Evolutionary conservation across 257 asterid species (phyloP), one percentile per base, ranked within the genome.

Genomic region (Ballota nigra): DNA sequence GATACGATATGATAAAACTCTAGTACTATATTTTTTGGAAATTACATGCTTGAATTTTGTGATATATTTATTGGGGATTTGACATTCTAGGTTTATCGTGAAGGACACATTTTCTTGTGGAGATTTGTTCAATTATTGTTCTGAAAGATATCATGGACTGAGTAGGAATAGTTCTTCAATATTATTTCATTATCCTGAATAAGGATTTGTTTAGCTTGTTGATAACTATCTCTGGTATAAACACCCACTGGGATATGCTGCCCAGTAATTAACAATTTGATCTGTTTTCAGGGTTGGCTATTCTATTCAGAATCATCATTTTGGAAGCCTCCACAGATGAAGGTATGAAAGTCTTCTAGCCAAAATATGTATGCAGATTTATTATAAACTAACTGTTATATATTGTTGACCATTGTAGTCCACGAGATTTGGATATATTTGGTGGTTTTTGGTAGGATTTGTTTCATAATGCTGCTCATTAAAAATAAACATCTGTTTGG

Each of bases 321-420:
- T 82, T 94, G 99, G 99, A 88, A 91, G 75, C 96, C 99, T 61
- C 93, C 96, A 29, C 99, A 94, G 82, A 91, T 94, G 97, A 83
- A 94, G 94, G 99, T 94, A 19, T 7, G 59, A 20, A 52, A 18
- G 60, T n/a, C 55, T 47, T 47, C 55, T 47, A 16, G 55, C 22
- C 9, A 6, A 33, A 5, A 33, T 33, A 47, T 47, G 55, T 13
- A 3, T 41, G 49, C 49, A 41, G 16, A 41, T 11, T 11, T 41
- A 41, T 11, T 41, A 41, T 41, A 41, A 41, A 13, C 49, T 41
- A 41, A 41, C 12, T 41, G 16, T 2, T 11, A 41, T 41, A 7
- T 41, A 13, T 0, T 41, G 49, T 41, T 41, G 49, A 41, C 49
- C 49, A 41, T 41, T 5, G 49, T 41, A 41, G 49, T 11, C 49